A percentile compares a stretch with the other conserved stretches of the same genome.
phyloP scores from a whole-genome alignment of 306 rosid genomes.

The Cucumis hystrix region DNA sequence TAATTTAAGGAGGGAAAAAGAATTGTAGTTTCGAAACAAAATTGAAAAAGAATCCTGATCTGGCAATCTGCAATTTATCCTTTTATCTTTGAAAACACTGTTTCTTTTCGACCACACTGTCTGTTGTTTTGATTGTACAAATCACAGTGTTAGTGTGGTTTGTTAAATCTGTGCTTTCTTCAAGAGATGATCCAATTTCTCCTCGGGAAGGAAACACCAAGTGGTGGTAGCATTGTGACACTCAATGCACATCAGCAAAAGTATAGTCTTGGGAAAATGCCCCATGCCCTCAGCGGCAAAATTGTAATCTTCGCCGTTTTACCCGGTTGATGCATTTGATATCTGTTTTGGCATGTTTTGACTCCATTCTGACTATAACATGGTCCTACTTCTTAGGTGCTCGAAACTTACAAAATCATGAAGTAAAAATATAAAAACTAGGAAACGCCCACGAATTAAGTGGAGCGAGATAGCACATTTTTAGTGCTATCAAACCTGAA shows the following conservation, averaged over 20 bases:
- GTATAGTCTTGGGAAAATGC: too few relatives aligned
- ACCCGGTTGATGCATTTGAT: too few relatives aligned
- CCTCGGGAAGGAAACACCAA: background rate
- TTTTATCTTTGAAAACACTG: background rate
- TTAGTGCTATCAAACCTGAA: background rate
- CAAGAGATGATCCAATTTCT: background rate
- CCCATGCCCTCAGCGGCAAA: too few relatives aligned
- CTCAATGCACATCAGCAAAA: too few relatives aligned
- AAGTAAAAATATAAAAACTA: too few relatives aligned
- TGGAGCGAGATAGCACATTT: too few relatives aligned
- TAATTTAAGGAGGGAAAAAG: background rate
- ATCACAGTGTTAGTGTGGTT: background rate
- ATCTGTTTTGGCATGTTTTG: too few relatives aligned
- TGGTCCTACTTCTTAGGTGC: too few relatives aligned
- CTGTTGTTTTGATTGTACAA: background rate
- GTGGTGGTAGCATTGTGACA: background rate
- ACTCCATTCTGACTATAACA: too few relatives aligned
- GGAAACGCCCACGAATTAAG: too few relatives aligned
- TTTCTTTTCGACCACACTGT: background rate
- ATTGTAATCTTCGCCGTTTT: too few relatives aligned
- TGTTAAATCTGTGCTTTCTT: background rate
- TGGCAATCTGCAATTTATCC: background rate
- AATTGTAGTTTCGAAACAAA: background rate
- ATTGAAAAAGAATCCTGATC: background rate
- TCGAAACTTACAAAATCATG: too few relatives aligned